Conservation (phyloP, 768 basidiomycete genomes). For the Psilocybe azurescens region DNA sequence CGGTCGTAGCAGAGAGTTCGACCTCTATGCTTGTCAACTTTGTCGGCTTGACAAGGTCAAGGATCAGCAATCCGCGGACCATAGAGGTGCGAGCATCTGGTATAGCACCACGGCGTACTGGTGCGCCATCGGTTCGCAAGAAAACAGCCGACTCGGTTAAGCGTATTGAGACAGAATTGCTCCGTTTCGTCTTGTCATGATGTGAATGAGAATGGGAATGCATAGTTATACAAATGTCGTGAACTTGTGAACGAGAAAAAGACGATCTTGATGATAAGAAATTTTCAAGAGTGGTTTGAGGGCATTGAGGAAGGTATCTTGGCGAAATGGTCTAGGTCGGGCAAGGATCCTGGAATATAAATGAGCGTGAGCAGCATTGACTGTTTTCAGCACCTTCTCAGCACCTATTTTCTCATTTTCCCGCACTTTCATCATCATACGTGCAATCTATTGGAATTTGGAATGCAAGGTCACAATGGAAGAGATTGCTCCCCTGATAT, state of each 20-base stretch:
- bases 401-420: not conserved
- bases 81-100: constrained; percentile 49
- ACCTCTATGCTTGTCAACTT: constrained; percentile 87
- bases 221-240: not conserved
- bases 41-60: constrained; percentile 71
- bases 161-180: constrained; percentile 56
- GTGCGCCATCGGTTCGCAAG: constrained; percentile 53
- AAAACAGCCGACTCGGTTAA: constrained; percentile 80
- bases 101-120: constrained; percentile 30
- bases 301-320: not conserved
- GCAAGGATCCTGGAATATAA: not conserved
- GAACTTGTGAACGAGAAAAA: not conserved
- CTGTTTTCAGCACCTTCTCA: not conserved
- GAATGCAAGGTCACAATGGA: not conserved
- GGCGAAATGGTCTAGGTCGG: not conserved
- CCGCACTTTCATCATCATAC: not conserved
- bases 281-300: not conserved
- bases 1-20: constrained; percentile 72
- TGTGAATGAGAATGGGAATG: not conserved
- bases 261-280: not conserved
- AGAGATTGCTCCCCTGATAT: not conserved
- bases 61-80: constrained; percentile 66
- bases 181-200: constrained; percentile 26
- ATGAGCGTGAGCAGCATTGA: constrained; percentile 1
- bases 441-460: not conserved